Base-by-base conservation (phyloP, 371 early-diverging fungal species). In the Apophysomyces sp. region DNA sequence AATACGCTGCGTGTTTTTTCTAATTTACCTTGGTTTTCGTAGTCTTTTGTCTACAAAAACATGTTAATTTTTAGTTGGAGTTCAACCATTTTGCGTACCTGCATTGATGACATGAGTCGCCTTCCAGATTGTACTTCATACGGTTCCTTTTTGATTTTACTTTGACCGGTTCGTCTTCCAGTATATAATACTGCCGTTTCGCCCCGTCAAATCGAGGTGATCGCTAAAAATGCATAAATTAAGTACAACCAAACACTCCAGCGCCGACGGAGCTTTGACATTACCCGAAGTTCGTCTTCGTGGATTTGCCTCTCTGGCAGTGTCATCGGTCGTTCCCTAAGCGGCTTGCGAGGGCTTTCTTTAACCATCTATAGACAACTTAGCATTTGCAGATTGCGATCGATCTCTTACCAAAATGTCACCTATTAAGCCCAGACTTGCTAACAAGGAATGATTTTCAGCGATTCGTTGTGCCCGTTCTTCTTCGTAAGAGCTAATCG, bases 21-120 rank as follows among this genome's bases (percentile, higher is more conserved):
- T 31, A 55, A 36, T 16, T 55, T 44, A 57, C 57, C 26, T 57
- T 57, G n/a, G 11, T 28, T 12, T 39, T 39, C 0, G 32, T 21
- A 12, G 57, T 21, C 24, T 57, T 57, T 26, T 36, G 36, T 57
- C 57, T 57, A 37, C 18, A 44, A 1, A 44, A 7, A 13, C 15
- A 9, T 26, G 2, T 37, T 24, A 55, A 29, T n/a, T n/a, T n/a
- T n/a, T n/a, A n/a, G n/a, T n/a, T n/a, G n/a, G n/a, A n/a, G n/a
- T n/a, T n/a, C n/a, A n/a, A n/a, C n/a, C n/a, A n/a, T n/a, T n/a
- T n/a, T n/a, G n/a, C 36, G 56, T 56, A 57, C 57, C 57, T 36
- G 57, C 57, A 57, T 37, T 57, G 57, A 57, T 57, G 57, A 12
- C 57, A 57, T 18, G 57, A 57, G 37, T 57, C 57, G 21, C 49